Base-by-base conservation (phyloP, 495 filamentous ascomycete genomes). In the Daldinia grandis region DNA sequence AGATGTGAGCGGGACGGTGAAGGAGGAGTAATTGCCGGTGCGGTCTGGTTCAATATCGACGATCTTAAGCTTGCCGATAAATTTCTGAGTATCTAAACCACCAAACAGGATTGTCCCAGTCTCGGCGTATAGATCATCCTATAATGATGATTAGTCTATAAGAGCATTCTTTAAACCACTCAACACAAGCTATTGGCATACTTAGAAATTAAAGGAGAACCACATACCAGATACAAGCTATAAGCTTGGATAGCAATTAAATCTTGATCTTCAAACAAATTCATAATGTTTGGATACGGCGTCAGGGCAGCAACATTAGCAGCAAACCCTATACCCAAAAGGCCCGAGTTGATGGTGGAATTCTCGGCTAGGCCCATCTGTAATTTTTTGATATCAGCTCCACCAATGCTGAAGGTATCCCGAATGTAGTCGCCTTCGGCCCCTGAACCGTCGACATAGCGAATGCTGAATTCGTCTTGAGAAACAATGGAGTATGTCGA, bases 251-350 rank as follows among this genome's bases (percentile, higher is more conserved):
- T 88, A 53, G 87, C 86, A 76, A 97, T 95, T 40, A 91, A 57
- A 4, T 87, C 88, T 66, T 90, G 85, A 37, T 88, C 78, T 40
- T 88, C 86, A 83, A 99, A 86, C 12, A 87, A 79, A 69, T 88
- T 87, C 42, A 95, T 91, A 27, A 98, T 84, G 75, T 95, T 98
- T 10, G 89, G 83, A 75, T 98, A 99, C 17, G 79, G 64, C 24
- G 81, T 80, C 12, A 76, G 74, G 19, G 90, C 85, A 10, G 90
- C 91, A 76, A 94, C 94, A 73, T 94, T 93, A 17, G 85, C 74
- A 25, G 83, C 76, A 76, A 97, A 98, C 21, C 95, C 95, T 58
- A 99, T 89, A 21, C 95, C 95, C 59, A 99, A 79, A n/a, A 99
- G 90, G 53, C 95, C 94, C 58, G 91, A 89, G 76, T 79, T 78